These are phyloP conservation scores for Claviceps arundinis DNA, from an alignment of 2,329 filamentous ascomycete species.

Conservation along the genomic window DNA sequence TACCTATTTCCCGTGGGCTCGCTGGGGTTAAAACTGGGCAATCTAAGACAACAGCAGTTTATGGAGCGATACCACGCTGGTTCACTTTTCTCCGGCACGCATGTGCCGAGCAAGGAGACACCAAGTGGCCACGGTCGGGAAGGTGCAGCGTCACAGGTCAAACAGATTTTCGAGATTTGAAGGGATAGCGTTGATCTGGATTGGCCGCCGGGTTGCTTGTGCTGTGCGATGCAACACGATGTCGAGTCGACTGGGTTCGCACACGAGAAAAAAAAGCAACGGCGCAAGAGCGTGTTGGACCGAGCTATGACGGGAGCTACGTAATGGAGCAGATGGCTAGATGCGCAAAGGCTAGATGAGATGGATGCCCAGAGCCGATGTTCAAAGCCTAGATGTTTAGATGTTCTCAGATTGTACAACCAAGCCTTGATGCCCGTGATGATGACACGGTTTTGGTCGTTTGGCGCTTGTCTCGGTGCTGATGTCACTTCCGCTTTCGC, in stretches of 20 bases:
- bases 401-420: neutral
- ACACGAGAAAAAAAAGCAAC: constrained; percentile 1
- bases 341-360: neutral
- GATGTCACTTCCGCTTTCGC: constrained; percentile 1
- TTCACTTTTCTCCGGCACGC: constrained; percentile 5
- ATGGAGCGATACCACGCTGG: constrained; percentile 4
- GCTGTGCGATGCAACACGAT: constrained; percentile 1
- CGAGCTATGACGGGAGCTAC: neutral
- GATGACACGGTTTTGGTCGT: neutral
- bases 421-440: too few species aligned
- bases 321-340: neutral
- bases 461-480: neutral
- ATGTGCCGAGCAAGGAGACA: constrained; percentile 6
- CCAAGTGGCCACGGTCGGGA: constrained; percentile 4
- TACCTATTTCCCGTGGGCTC: neutral
- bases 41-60: constrained; percentile 5
- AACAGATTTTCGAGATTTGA: neutral
- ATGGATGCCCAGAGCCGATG: neutral
- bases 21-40: neutral
- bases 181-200: neutral
- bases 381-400: neutral
- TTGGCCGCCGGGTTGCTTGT: constrained; percentile 2
- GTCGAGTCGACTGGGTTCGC: neutral
- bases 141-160: constrained; percentile 3
- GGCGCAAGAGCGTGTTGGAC: neutral